These are phyloP conservation scores for Aspergillus phoenicis DNA, from an alignment of 2,329 filamentous ascomycete genomes.

Conservation along the genomic window DNA sequence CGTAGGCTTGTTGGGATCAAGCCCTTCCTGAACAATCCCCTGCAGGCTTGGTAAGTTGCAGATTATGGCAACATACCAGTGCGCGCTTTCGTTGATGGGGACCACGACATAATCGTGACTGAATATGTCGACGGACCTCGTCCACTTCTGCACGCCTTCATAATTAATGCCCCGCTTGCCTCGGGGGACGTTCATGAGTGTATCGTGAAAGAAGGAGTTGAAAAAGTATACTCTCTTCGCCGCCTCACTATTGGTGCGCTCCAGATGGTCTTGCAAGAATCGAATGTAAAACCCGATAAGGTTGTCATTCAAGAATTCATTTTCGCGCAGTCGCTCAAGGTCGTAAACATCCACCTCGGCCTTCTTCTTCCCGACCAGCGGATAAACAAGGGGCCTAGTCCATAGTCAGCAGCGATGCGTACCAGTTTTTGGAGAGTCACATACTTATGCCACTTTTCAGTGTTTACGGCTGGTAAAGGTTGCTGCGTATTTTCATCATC, in stretches of 20 bases:
- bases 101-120: constrained; percentile 86
- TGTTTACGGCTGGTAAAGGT: constrained; percentile 7
- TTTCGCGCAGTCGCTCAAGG: constrained; percentile 74
- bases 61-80: constrained; percentile 96
- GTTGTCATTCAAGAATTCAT: constrained; percentile 89
- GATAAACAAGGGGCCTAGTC: constrained; percentile 47
- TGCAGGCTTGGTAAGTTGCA: constrained; percentile 77
- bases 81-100: constrained; percentile 81
- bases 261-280: constrained; percentile 66
- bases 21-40: constrained; percentile 22
- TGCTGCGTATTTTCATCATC: constrained; percentile 19
- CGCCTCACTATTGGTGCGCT: constrained; percentile 57
- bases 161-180: constrained; percentile 71
- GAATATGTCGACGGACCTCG: constrained; percentile 80
- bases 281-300: constrained; percentile 85
- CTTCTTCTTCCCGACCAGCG: constrained; percentile 49
- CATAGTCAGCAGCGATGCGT: constrained; percentile 3
- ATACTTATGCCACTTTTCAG: constrained; percentile 30
- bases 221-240: constrained; percentile 77
- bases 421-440: background rate
- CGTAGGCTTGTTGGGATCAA: constrained; percentile 8
- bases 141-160: constrained; percentile 83
- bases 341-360: constrained; percentile 49
- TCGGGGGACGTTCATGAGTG: constrained; percentile 63
- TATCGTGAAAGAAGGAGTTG: constrained; percentile 89